These are phyloP conservation scores for Sistotremastrum niveocremeum DNA, from an alignment of 768 basidiomycete genomes.

Conservation along the genomic window DNA sequence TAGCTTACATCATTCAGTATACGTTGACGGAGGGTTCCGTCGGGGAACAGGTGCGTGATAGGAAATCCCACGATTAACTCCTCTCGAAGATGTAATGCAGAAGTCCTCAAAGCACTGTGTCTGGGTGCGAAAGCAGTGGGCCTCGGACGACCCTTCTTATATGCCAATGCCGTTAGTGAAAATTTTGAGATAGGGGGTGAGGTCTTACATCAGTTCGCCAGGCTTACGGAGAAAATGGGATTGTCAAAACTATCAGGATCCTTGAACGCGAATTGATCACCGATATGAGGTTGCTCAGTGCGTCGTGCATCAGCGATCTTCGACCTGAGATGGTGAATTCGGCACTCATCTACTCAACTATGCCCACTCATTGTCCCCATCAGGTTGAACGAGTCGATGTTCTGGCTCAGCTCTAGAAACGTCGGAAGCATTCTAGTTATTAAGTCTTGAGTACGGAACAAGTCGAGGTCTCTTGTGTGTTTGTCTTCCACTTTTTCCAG, in stretches of 20 bases:
- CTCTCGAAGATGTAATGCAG: slow-evolving; percentile 19
- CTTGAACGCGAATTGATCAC: slow-evolving; percentile 66
- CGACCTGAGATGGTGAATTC: slow-evolving; percentile 57
- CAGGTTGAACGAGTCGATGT: too few relatives aligned
- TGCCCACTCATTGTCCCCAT: too few relatives aligned
- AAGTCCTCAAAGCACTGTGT: slow-evolving; percentile 83
- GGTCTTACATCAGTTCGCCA: slow-evolving; percentile 14
- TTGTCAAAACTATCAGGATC: slow-evolving; percentile 49
- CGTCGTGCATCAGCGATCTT: slow-evolving; percentile 46
- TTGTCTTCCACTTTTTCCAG: too few relatives aligned
- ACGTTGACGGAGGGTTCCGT: slow-evolving; percentile 43
- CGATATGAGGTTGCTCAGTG: slow-evolving; percentile 68
- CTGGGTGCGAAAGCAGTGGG: slow-evolving; percentile 82
- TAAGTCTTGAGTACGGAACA: too few relatives aligned
- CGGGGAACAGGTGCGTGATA: slow-evolving; percentile 55
- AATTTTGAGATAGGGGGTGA: background rate
- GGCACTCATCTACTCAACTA: too few relatives aligned
- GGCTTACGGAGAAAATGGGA: slow-evolving; percentile 68
- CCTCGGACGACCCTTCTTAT: slow-evolving; percentile 75
- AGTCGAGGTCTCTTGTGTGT: too few relatives aligned
- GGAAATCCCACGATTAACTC: background rate
- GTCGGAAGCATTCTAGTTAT: too few relatives aligned
- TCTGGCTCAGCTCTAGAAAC: too few relatives aligned
- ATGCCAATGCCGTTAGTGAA: slow-evolving; percentile 59
- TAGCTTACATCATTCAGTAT: slow-evolving; percentile 13